Conservation (phyloP, 306 rosid species). For the Sechiopsis laciniata region DNA sequence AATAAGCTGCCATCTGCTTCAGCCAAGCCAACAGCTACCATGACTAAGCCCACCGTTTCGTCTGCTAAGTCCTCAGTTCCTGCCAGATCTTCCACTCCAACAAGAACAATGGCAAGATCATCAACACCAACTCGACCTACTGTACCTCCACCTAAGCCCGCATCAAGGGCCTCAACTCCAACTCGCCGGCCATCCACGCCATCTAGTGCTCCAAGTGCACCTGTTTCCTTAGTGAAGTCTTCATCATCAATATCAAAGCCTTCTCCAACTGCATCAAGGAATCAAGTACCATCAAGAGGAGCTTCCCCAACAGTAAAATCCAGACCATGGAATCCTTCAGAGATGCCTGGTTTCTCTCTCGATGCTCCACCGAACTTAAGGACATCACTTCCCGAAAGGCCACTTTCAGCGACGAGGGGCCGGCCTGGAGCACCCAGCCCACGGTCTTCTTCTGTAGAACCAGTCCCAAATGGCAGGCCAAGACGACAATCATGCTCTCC, state of each 20-base stretch:
- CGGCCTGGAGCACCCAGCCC: slow-evolving; percentile 91
- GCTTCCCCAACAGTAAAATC: slow-evolving; percentile 78
- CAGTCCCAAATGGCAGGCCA: slow-evolving; percentile 66
- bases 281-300: slow-evolving; percentile 69
- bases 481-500: slow-evolving; percentile 92
- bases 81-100: slow-evolving; percentile 78
- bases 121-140: slow-evolving; percentile 84
- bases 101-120: slow-evolving; percentile 62
- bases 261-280: slow-evolving; percentile 41
- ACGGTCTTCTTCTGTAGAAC: slow-evolving; percentile 85
- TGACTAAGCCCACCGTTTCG: slow-evolving; percentile 36
- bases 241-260: slow-evolving; percentile 55
- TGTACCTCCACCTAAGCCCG: slow-evolving; percentile 65
- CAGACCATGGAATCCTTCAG: slow-evolving; percentile 91
- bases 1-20: slow-evolving; percentile 26
- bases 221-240: slow-evolving; percentile 44
- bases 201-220: slow-evolving; percentile 46
- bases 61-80: slow-evolving; percentile 37
- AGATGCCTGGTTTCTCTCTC: slow-evolving; percentile 88
- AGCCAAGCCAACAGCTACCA: slow-evolving; percentile 38
- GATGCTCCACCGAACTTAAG: slow-evolving; percentile 91
- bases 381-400: slow-evolving; percentile 80
- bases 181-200: slow-evolving; percentile 74
- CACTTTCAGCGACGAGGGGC: slow-evolving; percentile 80
- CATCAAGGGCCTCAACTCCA: slow-evolving; percentile 83